Evolutionary conservation across 1,139 yeast genomes (phyloP).

Genomic region (Yamadazyma trypodendri): DNA sequence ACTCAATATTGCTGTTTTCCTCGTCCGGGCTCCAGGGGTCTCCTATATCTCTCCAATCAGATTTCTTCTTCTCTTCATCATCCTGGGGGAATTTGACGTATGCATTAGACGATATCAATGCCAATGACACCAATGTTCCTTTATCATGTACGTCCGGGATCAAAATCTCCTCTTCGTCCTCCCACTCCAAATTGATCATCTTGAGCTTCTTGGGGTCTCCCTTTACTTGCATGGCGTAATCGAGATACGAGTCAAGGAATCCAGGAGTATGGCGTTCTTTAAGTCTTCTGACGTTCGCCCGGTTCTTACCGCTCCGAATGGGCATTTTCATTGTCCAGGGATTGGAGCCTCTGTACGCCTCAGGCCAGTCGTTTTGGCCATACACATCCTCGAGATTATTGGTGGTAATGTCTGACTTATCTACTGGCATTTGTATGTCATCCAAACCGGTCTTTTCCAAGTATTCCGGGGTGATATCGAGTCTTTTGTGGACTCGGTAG

Average conservation of each 20-base stretch:
- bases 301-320: conserved; percentile 16
- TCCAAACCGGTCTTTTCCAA: conserved; percentile 10
- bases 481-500: conserved; percentile 37
- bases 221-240: conserved; percentile 49
- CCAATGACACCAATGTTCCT: conserved; percentile 71
- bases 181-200: conserved; percentile 57
- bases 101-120: conserved; percentile 88
- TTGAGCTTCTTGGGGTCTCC: conserved; percentile 44
- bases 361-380: conserved; percentile 41
- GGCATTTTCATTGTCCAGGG: conserved; percentile 45
- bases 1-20: conserved; percentile 37
- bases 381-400: conserved; percentile 27
- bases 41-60: conserved; percentile 84
- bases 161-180: conserved; percentile 38
- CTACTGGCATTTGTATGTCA: conserved; percentile 4
- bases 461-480: conserved; percentile 42
- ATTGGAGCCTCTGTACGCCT: conserved; percentile 29
- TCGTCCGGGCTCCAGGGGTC: conserved; percentile 53
- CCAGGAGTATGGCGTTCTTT: conserved; percentile 59
- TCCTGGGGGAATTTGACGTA: conserved; percentile 74
- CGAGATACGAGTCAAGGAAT: conserved; percentile 62
- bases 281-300: conserved; percentile 44
- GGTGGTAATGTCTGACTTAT: conserved; percentile 5
- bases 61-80: conserved; percentile 50
- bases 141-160: conserved; percentile 77